phyloP scores from a whole-genome alignment of 2,329 filamentous ascomycete genomes.

The Fusarium tuaranense region DNA sequence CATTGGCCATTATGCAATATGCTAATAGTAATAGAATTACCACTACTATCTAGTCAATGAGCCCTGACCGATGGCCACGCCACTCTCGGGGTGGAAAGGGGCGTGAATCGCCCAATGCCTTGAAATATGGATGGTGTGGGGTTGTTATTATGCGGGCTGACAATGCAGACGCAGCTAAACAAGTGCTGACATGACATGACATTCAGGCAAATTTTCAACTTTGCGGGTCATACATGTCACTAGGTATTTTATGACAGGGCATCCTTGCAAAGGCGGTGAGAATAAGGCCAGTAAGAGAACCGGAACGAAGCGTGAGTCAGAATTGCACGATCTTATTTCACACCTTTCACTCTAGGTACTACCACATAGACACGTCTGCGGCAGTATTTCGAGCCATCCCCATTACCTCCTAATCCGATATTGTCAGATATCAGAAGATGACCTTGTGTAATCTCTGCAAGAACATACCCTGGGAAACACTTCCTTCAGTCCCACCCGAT shows the following conservation, averaged over 20 bases:
- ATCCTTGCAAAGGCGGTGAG: background rate
- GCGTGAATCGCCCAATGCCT: background rate
- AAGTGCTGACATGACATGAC: too few relatives aligned
- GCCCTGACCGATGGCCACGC: background rate
- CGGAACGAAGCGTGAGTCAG: background rate
- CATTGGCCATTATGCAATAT: background rate
- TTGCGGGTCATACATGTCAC: background rate
- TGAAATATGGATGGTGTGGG: background rate
- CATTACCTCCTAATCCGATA: background rate
- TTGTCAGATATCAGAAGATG: constrained; percentile 1
- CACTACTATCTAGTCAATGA: background rate
- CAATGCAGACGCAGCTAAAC: too few relatives aligned
- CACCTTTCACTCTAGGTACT: background rate
- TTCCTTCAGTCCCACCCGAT: background rate
- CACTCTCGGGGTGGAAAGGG: background rate
- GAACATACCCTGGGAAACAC: background rate
- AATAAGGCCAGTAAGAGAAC: background rate
- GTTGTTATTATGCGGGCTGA: background rate
- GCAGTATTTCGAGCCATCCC: background rate
- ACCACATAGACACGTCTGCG: background rate
- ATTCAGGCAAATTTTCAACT: too few relatives aligned
- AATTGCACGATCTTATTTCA: background rate
- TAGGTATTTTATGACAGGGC: background rate
- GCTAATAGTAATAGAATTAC: background rate
- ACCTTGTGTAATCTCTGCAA: background rate